Conservation (phyloP, 2,329 filamentous ascomycete genomes). For the Scedosporium minutisporum region DNA sequence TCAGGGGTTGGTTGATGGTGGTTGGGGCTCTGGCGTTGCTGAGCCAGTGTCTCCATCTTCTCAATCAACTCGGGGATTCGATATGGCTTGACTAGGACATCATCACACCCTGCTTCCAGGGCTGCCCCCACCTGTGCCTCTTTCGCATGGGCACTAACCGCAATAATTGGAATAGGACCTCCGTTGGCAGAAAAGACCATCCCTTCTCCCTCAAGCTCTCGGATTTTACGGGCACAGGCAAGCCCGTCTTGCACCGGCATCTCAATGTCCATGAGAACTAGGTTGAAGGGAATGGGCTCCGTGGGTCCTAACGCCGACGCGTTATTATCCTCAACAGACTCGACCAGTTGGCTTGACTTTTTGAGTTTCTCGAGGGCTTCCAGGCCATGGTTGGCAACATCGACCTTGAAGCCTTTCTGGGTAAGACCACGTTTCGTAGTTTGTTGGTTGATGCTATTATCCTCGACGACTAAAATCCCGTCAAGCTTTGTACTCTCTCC, state of each 20-base stretch:
- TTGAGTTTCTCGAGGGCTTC: conserved; percentile 43
- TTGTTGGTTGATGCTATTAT: conserved; percentile 52
- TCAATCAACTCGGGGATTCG: conserved; percentile 50
- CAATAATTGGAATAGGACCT: conserved; percentile 51
- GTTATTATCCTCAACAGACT: not conserved
- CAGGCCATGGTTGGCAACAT: conserved; percentile 46
- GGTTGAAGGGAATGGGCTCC: conserved; percentile 32
- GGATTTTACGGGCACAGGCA: conserved; percentile 54
- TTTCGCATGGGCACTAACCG: conserved; percentile 58
- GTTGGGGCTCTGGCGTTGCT: conserved; percentile 13
- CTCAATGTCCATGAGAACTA: conserved; percentile 68
- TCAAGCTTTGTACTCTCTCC: conserved; percentile 22
- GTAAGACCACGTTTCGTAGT: conserved; percentile 42
- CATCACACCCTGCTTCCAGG: conserved; percentile 45
- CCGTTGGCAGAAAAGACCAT: conserved; percentile 34
- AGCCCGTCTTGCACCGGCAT: conserved; percentile 68
- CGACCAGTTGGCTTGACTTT: conserved; percentile 5
- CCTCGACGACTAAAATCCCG: conserved; percentile 46
- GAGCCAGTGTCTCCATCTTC: conserved; percentile 45
- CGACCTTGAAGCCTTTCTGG: conserved; percentile 38
- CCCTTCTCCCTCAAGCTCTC: conserved; percentile 47
- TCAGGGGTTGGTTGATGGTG: not conserved
- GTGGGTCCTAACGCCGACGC: not conserved
- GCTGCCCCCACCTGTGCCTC: conserved; percentile 48
- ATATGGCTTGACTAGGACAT: conserved; percentile 65